phyloP scores from a whole-genome alignment of 495 filamentous ascomycete species.

The Lophium mytilinum region DNA sequence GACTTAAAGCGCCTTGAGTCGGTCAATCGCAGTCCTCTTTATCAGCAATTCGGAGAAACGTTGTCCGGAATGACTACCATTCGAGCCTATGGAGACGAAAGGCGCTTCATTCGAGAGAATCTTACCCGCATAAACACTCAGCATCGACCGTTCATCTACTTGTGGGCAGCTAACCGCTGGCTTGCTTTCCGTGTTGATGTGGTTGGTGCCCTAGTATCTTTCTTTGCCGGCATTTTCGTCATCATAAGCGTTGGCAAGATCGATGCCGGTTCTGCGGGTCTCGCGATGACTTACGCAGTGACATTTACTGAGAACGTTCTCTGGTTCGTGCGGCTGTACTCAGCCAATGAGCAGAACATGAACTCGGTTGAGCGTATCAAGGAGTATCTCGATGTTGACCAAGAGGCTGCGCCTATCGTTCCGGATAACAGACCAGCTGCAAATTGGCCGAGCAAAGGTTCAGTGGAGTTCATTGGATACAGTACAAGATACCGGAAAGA shows the following conservation, averaged over 20 bases:
- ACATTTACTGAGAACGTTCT: slow-evolving; percentile 96
- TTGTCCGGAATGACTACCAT: slow-evolving; percentile 95
- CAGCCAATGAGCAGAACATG: slow-evolving; percentile 97
- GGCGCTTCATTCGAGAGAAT: slow-evolving; percentile 91
- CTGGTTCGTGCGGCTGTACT: slow-evolving; percentile 94
- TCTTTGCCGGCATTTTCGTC: slow-evolving; percentile 90
- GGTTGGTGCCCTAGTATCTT: slow-evolving; percentile 83
- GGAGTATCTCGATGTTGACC: slow-evolving; percentile 94
- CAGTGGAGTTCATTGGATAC: slow-evolving; percentile 81
- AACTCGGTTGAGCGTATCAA: slow-evolving; percentile 98
- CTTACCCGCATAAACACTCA: slow-evolving; percentile 81
- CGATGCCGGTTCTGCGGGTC: slow-evolving; percentile 87
- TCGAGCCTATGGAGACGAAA: slow-evolving; percentile 89
- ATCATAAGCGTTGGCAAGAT: slow-evolving; percentile 74
- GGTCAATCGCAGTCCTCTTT: slow-evolving; percentile 86
- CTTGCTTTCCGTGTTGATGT: slow-evolving; percentile 87
- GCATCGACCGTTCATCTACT: slow-evolving; percentile 85
- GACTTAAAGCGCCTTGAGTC: slow-evolving; percentile 95
- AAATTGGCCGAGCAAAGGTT: slow-evolving; percentile 80
- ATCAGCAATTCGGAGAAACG: slow-evolving; percentile 97
- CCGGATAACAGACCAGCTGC: slow-evolving; percentile 65
- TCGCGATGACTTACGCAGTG: slow-evolving; percentile 96
- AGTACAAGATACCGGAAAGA: slow-evolving; percentile 83
- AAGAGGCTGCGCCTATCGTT: slow-evolving; percentile 75
- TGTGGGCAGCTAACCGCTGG: slow-evolving; percentile 98